Evolutionary conservation across 148 eudicot genomes (phyloP), one percentile per base, ranked within the genome.

Genomic region (Polygonum maritimum): DNA sequence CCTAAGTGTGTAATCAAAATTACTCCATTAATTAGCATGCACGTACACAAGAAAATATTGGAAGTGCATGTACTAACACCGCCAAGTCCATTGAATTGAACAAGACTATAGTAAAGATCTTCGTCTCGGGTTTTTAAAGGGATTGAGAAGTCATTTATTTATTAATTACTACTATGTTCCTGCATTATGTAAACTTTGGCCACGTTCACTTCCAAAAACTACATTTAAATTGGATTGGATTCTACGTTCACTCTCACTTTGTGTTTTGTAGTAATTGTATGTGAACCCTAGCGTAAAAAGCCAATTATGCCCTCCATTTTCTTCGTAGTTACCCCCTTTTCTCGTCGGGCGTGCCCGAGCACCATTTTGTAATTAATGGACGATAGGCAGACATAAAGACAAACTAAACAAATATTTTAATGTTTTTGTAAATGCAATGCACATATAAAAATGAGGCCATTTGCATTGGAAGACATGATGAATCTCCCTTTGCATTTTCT

Each of bases 381-480:
- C 15, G 19, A 54, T 54, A 18, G 21, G 60, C 60, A 54, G 60
- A 54, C 60, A 54, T 51, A 54, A 54, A 54, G 22, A 54, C 21
- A 5, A 54, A 54, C 6, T 18, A 54, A 54, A n/a, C 1, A n/a
- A 26, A n/a, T 16, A 44, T 10, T 44, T 10, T 7, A 26, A 26
- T 44, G 9, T 44, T 44, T 44, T 44, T 44, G 7, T 44, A 44
- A 44, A 6, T 44, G 47, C 47, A 44, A 44, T 44, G 47, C 47
- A 10, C 47, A 44, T 54, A 54, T 83, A 81, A 74, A 79, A 71
- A 73, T 62, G 48, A 26, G 31, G 4, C 48, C 67, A 69, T 75
- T 78, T 82, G 82, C 78, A 77, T 82, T 71, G 82, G 55, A 74
- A 79, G 67, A 74, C 31, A 26, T 26, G 77, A 76, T 74, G 74